These are phyloP conservation scores for Polygonum maritimum DNA, from an alignment of 148 eudicot genomes.

Conservation along the genomic window DNA sequence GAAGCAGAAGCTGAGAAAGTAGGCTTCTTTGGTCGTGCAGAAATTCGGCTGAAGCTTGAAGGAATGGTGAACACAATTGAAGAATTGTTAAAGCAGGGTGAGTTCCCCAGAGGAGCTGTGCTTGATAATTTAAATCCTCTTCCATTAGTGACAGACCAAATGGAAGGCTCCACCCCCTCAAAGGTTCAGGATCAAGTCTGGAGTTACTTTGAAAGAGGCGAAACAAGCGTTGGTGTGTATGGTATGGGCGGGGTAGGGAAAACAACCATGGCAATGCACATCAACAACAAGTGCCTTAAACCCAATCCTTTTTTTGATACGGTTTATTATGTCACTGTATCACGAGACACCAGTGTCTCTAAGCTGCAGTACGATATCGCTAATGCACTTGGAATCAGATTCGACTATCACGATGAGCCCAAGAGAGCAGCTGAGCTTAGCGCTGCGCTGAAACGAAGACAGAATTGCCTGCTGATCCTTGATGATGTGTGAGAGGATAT, in stretches of 20 bases:
- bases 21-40: no score
- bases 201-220: not conserved
- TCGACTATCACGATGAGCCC: conserved; percentile 11
- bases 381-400: conserved; percentile 11
- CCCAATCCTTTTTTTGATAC: no score
- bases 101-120: not conserved
- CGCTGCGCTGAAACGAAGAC: conserved; percentile 15
- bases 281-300: conserved; percentile 10
- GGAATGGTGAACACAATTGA: not conserved
- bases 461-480: conserved; percentile 12
- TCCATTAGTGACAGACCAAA: not conserved
- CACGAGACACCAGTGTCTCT: conserved; percentile 13
- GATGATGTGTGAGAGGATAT: conserved; percentile 14
- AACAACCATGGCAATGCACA: conserved; percentile 20
- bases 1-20: not conserved
- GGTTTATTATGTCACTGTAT: conserved; percentile 20
- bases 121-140: not conserved
- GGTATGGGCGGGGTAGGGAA: conserved; percentile 26
- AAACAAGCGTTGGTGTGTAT: conserved; percentile 13
- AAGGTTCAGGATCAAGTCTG: not conserved
- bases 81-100: not conserved
- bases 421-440: conserved; percentile 12
- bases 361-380: conserved; percentile 21
- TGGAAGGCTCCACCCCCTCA: conserved; percentile 1
- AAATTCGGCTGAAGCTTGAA: not conserved